phyloP scores from a whole-genome alignment of 1,284 basidiomycete species.

The Fomitopsis palustris region DNA sequence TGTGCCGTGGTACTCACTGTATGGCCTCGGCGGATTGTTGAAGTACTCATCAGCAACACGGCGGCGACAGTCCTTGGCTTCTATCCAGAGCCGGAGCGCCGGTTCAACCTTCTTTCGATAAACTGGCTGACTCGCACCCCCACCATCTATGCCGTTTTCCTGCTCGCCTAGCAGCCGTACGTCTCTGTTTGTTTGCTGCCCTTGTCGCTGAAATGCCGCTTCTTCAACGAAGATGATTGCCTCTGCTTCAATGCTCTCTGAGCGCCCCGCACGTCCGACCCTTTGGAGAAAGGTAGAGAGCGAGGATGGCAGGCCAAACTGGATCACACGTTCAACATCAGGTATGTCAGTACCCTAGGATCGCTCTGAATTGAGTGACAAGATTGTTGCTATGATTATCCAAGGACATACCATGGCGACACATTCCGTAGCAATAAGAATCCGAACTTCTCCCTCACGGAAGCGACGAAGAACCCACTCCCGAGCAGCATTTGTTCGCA shows the following conservation, averaged over 20 bases:
- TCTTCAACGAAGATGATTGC: neutral
- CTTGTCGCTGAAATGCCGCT: too few species aligned
- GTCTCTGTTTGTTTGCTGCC: too few species aligned
- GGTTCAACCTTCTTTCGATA: neutral
- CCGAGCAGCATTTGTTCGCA: too few species aligned
- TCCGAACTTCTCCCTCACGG: neutral
- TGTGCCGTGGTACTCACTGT: neutral
- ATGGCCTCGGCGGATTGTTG: neutral
- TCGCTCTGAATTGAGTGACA: too few species aligned
- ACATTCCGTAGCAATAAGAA: neutral
- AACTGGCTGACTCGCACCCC: neutral
- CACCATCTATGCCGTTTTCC: too few species aligned
- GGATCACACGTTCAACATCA: neutral
- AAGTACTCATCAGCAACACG: neutral
- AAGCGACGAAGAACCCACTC: neutral
- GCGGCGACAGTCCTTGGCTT: neutral
- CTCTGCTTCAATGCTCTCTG: neutral
- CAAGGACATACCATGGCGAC: neutral
- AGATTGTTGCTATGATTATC: too few species aligned
- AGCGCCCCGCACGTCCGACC: neutral
- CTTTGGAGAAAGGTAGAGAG: neutral
- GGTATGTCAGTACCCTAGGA: neutral
- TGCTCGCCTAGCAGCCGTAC: too few species aligned
- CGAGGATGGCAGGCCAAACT: neutral
- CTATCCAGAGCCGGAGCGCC: neutral